Evolutionary conservation across 257 asterid genomes (phyloP).

Genomic region (Agastache rugosa): DNA sequence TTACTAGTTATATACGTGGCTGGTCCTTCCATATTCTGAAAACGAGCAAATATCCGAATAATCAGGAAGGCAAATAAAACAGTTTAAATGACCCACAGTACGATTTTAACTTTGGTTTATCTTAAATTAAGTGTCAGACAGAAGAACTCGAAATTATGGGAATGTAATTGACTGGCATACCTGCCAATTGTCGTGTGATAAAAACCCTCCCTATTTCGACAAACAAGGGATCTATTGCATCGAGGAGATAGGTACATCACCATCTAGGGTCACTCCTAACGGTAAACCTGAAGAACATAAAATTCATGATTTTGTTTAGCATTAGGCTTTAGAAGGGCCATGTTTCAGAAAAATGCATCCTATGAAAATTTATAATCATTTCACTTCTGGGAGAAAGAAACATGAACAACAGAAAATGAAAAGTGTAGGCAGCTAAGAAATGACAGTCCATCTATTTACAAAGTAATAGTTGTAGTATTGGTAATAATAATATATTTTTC

Average conservation of each 20-base stretch:
- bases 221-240: constrained; percentile 88
- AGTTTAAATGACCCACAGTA: background rate
- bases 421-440: too few species aligned
- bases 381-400: constrained; percentile 21
- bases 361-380: background rate
- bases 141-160: background rate
- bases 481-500: background rate
- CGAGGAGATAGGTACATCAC: constrained; percentile 93
- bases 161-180: constrained; percentile 40
- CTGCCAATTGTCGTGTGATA: constrained; percentile 67
- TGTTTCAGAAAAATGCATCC: background rate
- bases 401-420: constrained; percentile 16
- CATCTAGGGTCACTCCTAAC: constrained; percentile 78
- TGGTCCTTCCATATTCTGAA: constrained; percentile 79
- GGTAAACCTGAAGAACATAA: constrained; percentile 60
- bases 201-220: constrained; percentile 78
- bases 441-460: background rate
- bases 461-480: background rate
- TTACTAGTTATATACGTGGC: constrained; percentile 86
- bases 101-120: background rate
- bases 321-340: background rate
- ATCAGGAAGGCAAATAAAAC: constrained; percentile 24
- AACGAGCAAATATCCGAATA: constrained; percentile 27
- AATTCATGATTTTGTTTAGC: background rate
- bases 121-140: background rate